phyloP scores from a whole-genome alignment of 495 filamentous ascomycete species.

The Penicillium bialowiezense region DNA sequence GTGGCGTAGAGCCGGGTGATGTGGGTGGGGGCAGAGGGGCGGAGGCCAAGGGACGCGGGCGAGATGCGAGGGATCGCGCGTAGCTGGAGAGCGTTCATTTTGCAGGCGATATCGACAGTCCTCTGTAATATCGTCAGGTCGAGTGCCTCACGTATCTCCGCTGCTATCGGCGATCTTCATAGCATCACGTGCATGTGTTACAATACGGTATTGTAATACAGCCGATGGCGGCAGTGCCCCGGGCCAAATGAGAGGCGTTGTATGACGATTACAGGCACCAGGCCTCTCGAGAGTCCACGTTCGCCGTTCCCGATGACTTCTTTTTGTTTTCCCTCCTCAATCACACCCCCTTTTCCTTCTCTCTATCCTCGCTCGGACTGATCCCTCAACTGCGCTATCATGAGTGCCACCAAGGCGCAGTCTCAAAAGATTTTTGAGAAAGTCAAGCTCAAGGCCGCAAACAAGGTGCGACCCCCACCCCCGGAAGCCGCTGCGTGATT shows the following conservation, averaged over 20 bases:
- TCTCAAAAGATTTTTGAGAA: conserved; percentile 98
- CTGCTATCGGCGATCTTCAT: conserved; percentile 8
- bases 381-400: conserved; percentile 28
- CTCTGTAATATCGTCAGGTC: not conserved
- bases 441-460: conserved; percentile 86
- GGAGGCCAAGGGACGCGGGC: conserved; percentile 10
- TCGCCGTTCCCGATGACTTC: conserved; percentile 24
- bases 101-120: not conserved
- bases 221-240: not conserved
- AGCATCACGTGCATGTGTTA: conserved; percentile 8
- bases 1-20: conserved; percentile 51
- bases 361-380: conserved; percentile 3
- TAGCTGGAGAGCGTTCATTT: conserved; percentile 18
- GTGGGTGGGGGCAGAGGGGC: conserved; percentile 18
- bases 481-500: conserved; percentile 8
- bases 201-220: conserved; percentile 15
- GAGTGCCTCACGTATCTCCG: not conserved
- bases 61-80: conserved; percentile 20
- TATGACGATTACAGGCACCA: conserved; percentile 11
- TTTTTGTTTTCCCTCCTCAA: conserved; percentile 12
- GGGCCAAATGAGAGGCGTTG: conserved; percentile 2
- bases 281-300: conserved; percentile 25
- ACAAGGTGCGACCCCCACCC: conserved; percentile 64
- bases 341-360: conserved; percentile 4
- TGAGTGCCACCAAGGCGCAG: conserved; percentile 92